phyloP scores from a whole-genome alignment of 2,329 filamentous ascomycete genomes.

The Penicillium sp. region DNA sequence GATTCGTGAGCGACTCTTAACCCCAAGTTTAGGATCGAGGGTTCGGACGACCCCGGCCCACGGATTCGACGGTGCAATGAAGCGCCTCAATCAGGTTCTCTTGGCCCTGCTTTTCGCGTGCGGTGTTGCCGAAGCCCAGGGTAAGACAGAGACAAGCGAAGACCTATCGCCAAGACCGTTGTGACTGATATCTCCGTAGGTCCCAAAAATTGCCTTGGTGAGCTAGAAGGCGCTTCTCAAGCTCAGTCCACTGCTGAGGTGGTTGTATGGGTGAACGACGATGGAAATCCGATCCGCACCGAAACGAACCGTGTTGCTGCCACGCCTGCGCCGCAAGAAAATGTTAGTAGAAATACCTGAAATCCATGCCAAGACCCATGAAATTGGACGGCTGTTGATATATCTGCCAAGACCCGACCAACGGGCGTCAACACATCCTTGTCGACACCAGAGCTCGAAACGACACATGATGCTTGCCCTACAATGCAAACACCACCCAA shows the following conservation, averaged over 20 bases:
- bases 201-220: constrained; percentile 17
- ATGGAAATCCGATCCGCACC: constrained; percentile 55
- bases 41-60: constrained; percentile 5
- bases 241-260: constrained; percentile 52
- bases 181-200: constrained; percentile 11
- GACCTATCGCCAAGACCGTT: constrained; percentile 18
- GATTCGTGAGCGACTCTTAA: constrained; percentile 15
- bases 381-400: constrained; percentile 2
- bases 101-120: constrained; percentile 20
- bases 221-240: constrained; percentile 44
- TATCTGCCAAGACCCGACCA: neutral
- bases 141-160: constrained; percentile 23
- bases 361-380: neutral
- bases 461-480: neutral
- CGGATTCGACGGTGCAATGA: constrained; percentile 17
- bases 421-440: neutral
- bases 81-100: constrained; percentile 18
- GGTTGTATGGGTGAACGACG: constrained; percentile 63
- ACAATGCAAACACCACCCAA: neutral
- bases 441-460: constrained; percentile 4
- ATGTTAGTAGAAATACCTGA: constrained; percentile 20
- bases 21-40: constrained; percentile 10
- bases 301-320: constrained; percentile 36
- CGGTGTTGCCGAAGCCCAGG: constrained; percentile 29
- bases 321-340: constrained; percentile 14